Evolutionary conservation across 371 early-diverging fungal genomes (phyloP).

Genomic region (Mucor racemosus): DNA sequence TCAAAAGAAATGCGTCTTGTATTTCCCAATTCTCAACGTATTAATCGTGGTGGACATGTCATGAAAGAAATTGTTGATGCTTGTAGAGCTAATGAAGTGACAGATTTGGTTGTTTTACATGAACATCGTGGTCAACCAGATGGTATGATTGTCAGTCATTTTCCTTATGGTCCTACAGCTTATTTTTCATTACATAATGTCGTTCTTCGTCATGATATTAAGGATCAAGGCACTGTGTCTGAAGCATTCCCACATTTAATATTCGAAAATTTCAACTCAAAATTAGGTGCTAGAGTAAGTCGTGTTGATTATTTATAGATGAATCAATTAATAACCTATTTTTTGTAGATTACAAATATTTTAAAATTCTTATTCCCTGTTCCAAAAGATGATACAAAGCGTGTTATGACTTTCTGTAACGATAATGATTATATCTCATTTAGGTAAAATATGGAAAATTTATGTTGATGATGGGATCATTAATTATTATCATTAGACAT

Average conservation of each 20-base stretch:
- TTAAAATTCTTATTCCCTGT: constrained; percentile 96
- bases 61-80: constrained; percentile 96
- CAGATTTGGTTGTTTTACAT: constrained; percentile 96
- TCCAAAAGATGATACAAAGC: constrained; percentile 94
- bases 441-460: constrained; percentile 50
- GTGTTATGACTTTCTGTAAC: constrained; percentile 97
- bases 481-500: constrained; percentile 65
- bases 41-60: constrained; percentile 97
- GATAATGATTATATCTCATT: constrained; percentile 97
- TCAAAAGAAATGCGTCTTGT: constrained; percentile 97
- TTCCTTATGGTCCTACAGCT: constrained; percentile 98
- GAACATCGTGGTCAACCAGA: constrained; percentile 99
- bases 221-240: constrained; percentile 93
- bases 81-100: constrained; percentile 93
- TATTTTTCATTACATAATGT: constrained; percentile 98
- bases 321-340: no score
- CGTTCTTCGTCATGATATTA: constrained; percentile 96
- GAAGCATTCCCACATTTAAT: constrained; percentile 97
- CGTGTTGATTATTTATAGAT: no score
- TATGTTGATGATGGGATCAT: not conserved
- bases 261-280: constrained; percentile 91
- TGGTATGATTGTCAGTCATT: constrained; percentile 95
- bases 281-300: constrained; percentile 83
- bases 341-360: constrained; percentile 75
- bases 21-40: constrained; percentile 96